Evolutionary conservation across 2,329 filamentous ascomycete genomes (phyloP).

Genomic region (Diplocarpon mali): DNA sequence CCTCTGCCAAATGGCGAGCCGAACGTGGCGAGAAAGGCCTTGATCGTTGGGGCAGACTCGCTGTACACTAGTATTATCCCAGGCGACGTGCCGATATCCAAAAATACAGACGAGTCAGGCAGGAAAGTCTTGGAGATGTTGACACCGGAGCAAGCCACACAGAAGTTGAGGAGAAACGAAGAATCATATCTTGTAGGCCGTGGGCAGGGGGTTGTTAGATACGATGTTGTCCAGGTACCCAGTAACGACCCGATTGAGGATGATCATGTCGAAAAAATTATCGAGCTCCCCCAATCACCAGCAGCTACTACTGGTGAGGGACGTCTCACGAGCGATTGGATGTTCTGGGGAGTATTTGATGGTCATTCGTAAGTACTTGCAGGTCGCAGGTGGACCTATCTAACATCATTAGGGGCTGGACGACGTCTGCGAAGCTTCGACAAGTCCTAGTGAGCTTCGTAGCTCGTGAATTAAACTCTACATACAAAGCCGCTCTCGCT

Average conservation of each 20-base stretch:
- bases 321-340: constrained; percentile 71
- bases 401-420: constrained; percentile 65
- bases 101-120: constrained; percentile 75
- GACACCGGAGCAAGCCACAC: constrained; percentile 84
- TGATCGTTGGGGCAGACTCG: constrained; percentile 83
- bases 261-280: constrained; percentile 95
- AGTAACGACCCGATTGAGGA: constrained; percentile 98
- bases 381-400: neutral
- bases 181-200: constrained; percentile 85
- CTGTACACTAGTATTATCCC: constrained; percentile 81
- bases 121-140: constrained; percentile 90
- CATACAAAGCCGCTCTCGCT: constrained; percentile 65
- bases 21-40: constrained; percentile 50
- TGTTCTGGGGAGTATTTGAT: constrained; percentile 99
- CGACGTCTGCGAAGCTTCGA: constrained; percentile 88
- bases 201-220: constrained; percentile 83
- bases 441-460: constrained; percentile 89
- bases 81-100: constrained; percentile 77
- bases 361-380: constrained; percentile 68
- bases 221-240: constrained; percentile 87
- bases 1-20: constrained; percentile 21
- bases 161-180: constrained; percentile 79
- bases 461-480: constrained; percentile 81
- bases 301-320: constrained; percentile 29
- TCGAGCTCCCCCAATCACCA: constrained; percentile 64